Evolutionary conservation across 257 asterid genomes (phyloP).

Genomic region (Solanum piurae): DNA sequence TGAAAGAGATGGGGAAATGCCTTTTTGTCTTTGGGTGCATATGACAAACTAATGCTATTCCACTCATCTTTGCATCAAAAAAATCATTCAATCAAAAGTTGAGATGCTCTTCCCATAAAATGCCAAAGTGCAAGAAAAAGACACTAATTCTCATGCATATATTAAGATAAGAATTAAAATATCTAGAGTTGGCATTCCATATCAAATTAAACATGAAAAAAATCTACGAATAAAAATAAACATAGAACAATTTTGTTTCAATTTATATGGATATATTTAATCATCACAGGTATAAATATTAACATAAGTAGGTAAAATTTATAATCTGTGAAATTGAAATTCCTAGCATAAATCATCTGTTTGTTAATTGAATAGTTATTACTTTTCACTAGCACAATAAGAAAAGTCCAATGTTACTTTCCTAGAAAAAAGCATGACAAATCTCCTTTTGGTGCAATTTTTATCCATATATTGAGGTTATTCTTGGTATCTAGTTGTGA

Average conservation of each 20-base stretch:
- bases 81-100: not conserved
- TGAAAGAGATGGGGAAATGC: not conserved
- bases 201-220: not conserved
- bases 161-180: not conserved
- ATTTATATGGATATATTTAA: not conserved
- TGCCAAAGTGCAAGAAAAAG: conserved; percentile 14
- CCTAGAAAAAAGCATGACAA: conserved; percentile 13
- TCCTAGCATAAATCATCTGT: not conserved
- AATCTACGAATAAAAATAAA: not conserved
- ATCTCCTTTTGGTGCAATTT: conserved; percentile 3
- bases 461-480: conserved; percentile 3
- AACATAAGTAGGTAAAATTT: not conserved
- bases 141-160: conserved; percentile 24
- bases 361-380: not conserved
- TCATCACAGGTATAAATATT: not conserved
- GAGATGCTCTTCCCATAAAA: conserved; percentile 5
- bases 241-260: not conserved
- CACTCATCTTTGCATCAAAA: conserved; percentile 44
- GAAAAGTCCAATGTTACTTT: conserved; percentile 12
- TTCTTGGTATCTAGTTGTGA: not conserved
- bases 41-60: conserved; percentile 25
- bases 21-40: not conserved
- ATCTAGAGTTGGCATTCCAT: not conserved
- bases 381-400: not conserved
- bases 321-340: not conserved